These are phyloP conservation scores for Aspergillus fructus DNA, from an alignment of 2,329 filamentous ascomycete species.

Conservation along the genomic window DNA sequence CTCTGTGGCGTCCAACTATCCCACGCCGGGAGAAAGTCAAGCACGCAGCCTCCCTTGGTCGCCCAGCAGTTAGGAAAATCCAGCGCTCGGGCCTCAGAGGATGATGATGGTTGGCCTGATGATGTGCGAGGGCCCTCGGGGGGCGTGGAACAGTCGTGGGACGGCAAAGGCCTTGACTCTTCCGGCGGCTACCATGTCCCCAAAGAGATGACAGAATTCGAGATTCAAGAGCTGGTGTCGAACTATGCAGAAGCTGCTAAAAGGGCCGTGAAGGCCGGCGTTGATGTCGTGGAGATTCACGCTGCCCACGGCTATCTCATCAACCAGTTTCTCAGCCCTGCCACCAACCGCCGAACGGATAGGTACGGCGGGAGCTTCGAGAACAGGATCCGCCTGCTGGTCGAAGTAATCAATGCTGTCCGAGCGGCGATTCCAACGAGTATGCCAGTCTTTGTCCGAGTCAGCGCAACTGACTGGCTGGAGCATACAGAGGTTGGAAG, in stretches of 20 bases:
- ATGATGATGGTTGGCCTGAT: background rate
- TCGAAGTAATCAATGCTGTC: conserved; percentile 49
- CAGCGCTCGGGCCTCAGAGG: background rate
- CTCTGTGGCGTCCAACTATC: background rate
- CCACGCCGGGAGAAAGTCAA: background rate
- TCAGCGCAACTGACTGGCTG: conserved; percentile 1
- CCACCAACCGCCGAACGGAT: conserved; percentile 47
- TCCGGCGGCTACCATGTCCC: background rate
- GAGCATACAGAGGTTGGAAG: background rate
- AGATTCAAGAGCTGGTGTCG: conserved; percentile 39
- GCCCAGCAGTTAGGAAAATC: background rate
- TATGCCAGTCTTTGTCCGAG: background rate
- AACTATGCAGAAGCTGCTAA: conserved; percentile 44
- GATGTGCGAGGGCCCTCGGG: background rate
- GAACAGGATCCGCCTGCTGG: conserved; percentile 50
- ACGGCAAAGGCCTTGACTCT: background rate
- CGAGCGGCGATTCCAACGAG: background rate
- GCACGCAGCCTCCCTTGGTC: background rate
- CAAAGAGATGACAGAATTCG: conserved; percentile 28
- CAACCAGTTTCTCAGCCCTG: conserved; percentile 49
- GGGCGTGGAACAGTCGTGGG: background rate
- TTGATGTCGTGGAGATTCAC: conserved; percentile 49
- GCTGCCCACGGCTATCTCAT: conserved; percentile 48
- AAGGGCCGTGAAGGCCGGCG: conserved; percentile 54
- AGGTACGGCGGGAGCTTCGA: conserved; percentile 49